phyloP scores from a whole-genome alignment of 192 early-diverging fungal genomes.

The Entophlyctis helioformis region DNA sequence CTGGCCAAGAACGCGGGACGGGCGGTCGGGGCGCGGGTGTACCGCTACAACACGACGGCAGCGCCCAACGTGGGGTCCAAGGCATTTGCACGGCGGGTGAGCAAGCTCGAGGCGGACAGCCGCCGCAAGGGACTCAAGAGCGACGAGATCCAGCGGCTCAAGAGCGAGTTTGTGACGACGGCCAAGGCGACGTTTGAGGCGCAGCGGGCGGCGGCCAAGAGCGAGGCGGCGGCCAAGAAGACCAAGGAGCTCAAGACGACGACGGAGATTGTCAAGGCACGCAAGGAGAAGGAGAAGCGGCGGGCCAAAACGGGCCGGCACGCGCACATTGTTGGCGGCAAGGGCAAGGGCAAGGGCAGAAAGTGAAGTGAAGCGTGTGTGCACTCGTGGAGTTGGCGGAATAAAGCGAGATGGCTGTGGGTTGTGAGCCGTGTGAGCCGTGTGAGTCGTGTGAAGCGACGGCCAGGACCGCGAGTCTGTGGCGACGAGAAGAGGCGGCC shows the following conservation, averaged over 20 bases:
- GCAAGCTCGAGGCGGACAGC: slow-evolving; percentile 39
- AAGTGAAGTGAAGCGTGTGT: no score
- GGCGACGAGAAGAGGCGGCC: no score
- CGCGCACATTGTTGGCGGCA: slow-evolving; percentile 1
- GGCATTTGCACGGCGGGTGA: slow-evolving; percentile 21
- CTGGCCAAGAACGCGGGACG: slow-evolving; percentile 14
- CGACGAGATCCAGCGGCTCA: no score
- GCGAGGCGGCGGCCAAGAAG: slow-evolving; percentile 8
- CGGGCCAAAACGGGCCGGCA: slow-evolving; percentile 63
- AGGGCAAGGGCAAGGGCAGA: slow-evolving; percentile 1
- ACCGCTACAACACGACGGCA: slow-evolving; percentile 65
- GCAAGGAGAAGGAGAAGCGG: slow-evolving; percentile 57
- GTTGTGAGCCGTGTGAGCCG: no score
- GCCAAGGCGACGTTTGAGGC: slow-evolving; percentile 27
- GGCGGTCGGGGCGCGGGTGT: slow-evolving; percentile 25
- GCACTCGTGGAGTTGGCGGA: no score
- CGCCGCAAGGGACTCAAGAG: no score
- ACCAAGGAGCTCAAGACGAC: slow-evolving; percentile 66
- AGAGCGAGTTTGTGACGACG: slow-evolving; percentile 11
- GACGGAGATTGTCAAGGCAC: slow-evolving; percentile 68
- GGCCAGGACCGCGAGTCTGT: no score
- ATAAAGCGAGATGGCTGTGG: no score
- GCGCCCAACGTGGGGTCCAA: slow-evolving; percentile 50
- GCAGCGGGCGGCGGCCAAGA: slow-evolving; percentile 4
- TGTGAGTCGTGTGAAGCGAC: no score